These are phyloP conservation scores for Hypoxylon fuscum DNA, from an alignment of 495 filamentous ascomycete genomes.

Conservation along the genomic window DNA sequence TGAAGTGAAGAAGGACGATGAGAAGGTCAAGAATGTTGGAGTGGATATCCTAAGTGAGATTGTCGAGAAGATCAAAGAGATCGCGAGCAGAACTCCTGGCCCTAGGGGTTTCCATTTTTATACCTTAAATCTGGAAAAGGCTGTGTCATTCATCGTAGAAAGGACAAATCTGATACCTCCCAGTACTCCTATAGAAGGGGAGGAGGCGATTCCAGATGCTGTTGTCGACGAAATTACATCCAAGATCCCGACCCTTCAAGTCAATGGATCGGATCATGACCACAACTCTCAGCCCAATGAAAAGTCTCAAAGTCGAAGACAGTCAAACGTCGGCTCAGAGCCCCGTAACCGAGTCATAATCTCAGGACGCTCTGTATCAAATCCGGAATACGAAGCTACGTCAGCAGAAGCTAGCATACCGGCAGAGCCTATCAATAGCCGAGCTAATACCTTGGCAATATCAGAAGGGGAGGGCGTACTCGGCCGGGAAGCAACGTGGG, in stretches of 20 bases:
- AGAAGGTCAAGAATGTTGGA: constrained; percentile 82
- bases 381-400: constrained; percentile 72
- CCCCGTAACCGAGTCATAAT: constrained; percentile 89
- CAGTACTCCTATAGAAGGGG: constrained; percentile 53
- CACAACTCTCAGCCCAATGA: constrained; percentile 26
- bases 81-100: constrained; percentile 60
- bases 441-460: constrained; percentile 86
- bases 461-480: constrained; percentile 91
- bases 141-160: constrained; percentile 91
- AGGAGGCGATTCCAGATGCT: constrained; percentile 48
- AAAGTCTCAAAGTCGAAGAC: constrained; percentile 44
- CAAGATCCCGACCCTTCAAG: constrained; percentile 47
- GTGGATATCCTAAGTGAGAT: constrained; percentile 78
- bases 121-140: constrained; percentile 95
- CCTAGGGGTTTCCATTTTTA: constrained; percentile 95
- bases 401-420: constrained; percentile 70
- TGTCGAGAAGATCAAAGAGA: constrained; percentile 71
- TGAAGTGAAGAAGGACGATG: constrained; percentile 85
- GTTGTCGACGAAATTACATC: constrained; percentile 59
- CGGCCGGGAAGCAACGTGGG: constrained; percentile 96
- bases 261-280: constrained; percentile 48
- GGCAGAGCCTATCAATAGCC: constrained; percentile 66
- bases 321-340: constrained; percentile 64
- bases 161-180: constrained; percentile 81
- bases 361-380: constrained; percentile 59